Evolutionary conservation across 176 grass and related monocot species (phyloP).

Genomic region (Oryza meyeriana): DNA sequence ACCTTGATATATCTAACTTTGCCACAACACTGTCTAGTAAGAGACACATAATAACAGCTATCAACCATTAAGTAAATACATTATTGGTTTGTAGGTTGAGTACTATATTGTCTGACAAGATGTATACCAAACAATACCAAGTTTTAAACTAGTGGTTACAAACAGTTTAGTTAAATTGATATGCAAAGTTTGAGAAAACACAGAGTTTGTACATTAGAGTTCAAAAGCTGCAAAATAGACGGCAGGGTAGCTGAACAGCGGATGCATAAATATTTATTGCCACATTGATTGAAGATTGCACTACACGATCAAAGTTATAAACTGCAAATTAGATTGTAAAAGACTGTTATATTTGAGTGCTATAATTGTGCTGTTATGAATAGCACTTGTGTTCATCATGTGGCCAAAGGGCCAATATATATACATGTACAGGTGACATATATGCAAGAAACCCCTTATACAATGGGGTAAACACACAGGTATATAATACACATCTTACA

Average conservation of each 20-base stretch:
- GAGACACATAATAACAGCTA: background rate
- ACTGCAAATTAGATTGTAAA: constrained; percentile 16
- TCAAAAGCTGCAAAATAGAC: background rate
- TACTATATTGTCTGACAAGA: constrained; percentile 6
- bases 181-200: background rate
- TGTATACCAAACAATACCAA: constrained; percentile 3
- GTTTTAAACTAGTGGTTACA: constrained; percentile 6
- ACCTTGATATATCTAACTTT: background rate
- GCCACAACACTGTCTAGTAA: background rate
- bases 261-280: background rate
- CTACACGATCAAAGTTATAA: constrained; percentile 3
- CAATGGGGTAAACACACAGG: too few species aligned
- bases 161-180: constrained; percentile 2
- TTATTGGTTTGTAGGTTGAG: background rate
- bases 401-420: too few species aligned
- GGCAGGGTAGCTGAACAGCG: background rate
- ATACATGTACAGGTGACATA: too few species aligned
- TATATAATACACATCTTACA: too few species aligned
- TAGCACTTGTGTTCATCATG: too few species aligned
- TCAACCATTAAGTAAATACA: background rate
- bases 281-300: background rate
- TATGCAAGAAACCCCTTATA: too few species aligned
- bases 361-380: too few species aligned
- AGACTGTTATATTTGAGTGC: background rate
- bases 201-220: background rate